Percentiles rank a stretch among this genome's conserved stretches.
These are phyloP conservation scores for Arabidopsis thaliana DNA, from an alignment of 345 rosid genomes.

Conservation along the genomic window TAIR10.1 NC_003070.9:22482001-22482500, in stretches of 20 bases:
- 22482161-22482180: slow-evolving; percentile 21
- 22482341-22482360: slow-evolving; percentile 3
- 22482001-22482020: slow-evolving; percentile 81
- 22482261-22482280: slow-evolving; percentile 16
- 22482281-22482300: slow-evolving; percentile 30
- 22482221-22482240: background rate
- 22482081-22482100: slow-evolving; percentile 12
- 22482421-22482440: background rate
- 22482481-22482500: too few relatives aligned
- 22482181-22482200: slow-evolving; percentile 11
- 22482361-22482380: too few relatives aligned
- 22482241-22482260: slow-evolving; percentile 14
- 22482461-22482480: too few relatives aligned
- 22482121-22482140: slow-evolving; percentile 53
- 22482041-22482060: slow-evolving; percentile 83
- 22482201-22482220: slow-evolving; percentile 3
- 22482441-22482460: background rate
- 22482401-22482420: background rate
- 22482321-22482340: background rate
- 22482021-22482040: slow-evolving; percentile 85
- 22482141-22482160: slow-evolving; percentile 12
- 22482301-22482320: slow-evolving; percentile 8
- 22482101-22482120: background rate
- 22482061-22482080: slow-evolving; percentile 72
- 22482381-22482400: too few relatives aligned